Evolutionary conservation across 345 rosid species (phyloP), one percentile per base, ranked within the genome.

Genomic region (Pseudoturritis turrita): DNA sequence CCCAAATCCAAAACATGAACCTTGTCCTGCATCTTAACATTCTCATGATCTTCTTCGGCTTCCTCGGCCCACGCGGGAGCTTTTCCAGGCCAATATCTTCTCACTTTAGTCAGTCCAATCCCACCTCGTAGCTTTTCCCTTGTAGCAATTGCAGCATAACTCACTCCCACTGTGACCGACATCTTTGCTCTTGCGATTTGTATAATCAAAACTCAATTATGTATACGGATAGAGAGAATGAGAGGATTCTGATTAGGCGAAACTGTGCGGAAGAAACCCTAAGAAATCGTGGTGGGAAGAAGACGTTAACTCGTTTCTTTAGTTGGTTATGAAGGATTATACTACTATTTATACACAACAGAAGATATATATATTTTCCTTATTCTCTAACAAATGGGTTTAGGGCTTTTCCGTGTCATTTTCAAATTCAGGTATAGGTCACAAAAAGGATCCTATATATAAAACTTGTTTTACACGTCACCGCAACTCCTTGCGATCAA

Each of bases 111-210:
- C 63, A 70, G 78, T n/a, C 79, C 77, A 47, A 85, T 83, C 74
- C 82, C 84, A 23, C 89, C 86, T 49, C 81, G 77, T 13, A 87
- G 84, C 71, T 85, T 87, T 36, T 82, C 91, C 69, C 87, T 79
- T 21, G 81, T 43, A 2, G 89, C 87, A 25, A 87, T 68, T n/a
- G 83, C 71, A 29, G 76, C 71, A 61, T 80, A 84, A 51, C 81
- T 84, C 5, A 81, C 87, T 65, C 89, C 87, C 4, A 89, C 87
- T n/a, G 84, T 85, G 25, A 87, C 88, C 64, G 86, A 87, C 91
- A 87, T 84, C 43, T 23, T 76, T 56, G 46, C 35, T 19, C 19
- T 19, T 49, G 66, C 11, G 21, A 47, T 21, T 58, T 37, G 29
- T 58, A 12, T 10, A 39, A 46, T 15, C 59, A n/a, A 53, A 25